phyloP scores from a whole-genome alignment of 2,329 filamentous ascomycete genomes.

The Nigrospora sphaerica region DNA sequence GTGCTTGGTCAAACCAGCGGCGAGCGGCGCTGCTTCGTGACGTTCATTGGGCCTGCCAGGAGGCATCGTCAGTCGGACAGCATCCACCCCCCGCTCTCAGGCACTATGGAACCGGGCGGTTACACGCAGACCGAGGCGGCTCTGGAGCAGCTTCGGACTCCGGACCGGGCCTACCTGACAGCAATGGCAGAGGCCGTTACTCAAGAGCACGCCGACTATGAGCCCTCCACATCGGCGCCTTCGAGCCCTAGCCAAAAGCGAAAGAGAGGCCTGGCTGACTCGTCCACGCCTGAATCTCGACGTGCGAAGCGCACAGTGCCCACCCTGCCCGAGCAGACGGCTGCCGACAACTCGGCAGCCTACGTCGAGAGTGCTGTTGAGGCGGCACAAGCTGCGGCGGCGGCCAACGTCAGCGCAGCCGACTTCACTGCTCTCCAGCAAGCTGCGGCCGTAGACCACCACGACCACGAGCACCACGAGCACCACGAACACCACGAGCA shows the following conservation, averaged over 20 bases:
- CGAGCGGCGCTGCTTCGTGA: no score
- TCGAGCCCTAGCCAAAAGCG: constrained; percentile 43
- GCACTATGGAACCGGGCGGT: constrained; percentile 22
- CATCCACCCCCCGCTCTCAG: background rate
- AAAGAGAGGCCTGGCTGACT: constrained; percentile 42
- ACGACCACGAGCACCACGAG: background rate
- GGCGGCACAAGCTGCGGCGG: constrained; percentile 30
- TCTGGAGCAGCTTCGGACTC: constrained; percentile 21
- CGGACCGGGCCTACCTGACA: constrained; percentile 24
- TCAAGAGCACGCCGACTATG: constrained; percentile 39
- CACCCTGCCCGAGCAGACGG: constrained; percentile 29
- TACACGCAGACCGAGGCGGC: constrained; percentile 22
- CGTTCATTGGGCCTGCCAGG: background rate
- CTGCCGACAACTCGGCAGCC: constrained; percentile 34
- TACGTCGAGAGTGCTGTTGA: constrained; percentile 51
- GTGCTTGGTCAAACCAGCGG: no score
- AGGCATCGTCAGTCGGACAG: background rate
- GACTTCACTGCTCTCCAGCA: constrained; percentile 52
- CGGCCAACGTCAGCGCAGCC: constrained; percentile 38
- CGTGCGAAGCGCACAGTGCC: constrained; percentile 44
- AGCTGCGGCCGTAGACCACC: constrained; percentile 36
- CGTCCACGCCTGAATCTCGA: constrained; percentile 38
- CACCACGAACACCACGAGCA: background rate
- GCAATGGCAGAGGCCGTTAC: constrained; percentile 41
- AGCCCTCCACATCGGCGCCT: constrained; percentile 25